Evolutionary conservation across 768 basidiomycete species (phyloP).

Genomic region (Pulveroboletus sp.): DNA sequence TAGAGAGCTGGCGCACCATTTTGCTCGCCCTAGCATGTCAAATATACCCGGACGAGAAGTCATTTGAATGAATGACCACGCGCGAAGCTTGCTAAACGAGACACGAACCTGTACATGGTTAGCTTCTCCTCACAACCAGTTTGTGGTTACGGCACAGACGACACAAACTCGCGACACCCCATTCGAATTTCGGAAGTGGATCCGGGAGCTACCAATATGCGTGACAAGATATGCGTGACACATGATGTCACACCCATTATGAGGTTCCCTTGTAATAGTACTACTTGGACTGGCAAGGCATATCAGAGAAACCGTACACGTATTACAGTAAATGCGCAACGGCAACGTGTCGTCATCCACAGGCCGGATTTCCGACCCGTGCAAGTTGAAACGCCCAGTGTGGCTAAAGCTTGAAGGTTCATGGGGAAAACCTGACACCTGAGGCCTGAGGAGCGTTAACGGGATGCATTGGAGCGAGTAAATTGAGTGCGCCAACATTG

Average conservation of each 20-base stretch:
- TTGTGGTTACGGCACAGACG: slow-evolving; percentile 49
- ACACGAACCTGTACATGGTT: slow-evolving; percentile 78
- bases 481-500: slow-evolving; percentile 5
- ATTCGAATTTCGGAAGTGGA: too few relatives aligned
- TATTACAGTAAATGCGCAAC: too few relatives aligned
- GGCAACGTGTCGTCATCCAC: too few relatives aligned
- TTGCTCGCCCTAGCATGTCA: slow-evolving; percentile 89
- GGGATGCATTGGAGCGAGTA: background rate
- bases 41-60: slow-evolving; percentile 77
- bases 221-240: background rate
- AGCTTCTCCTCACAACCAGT: slow-evolving; percentile 95
- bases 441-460: slow-evolving; percentile 5
- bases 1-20: slow-evolving; percentile 59
- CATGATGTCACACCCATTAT: slow-evolving; percentile 1
- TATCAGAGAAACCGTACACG: too few relatives aligned
- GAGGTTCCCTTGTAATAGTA: too few relatives aligned
- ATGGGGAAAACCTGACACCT: too few relatives aligned
- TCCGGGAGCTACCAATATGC: too few relatives aligned
- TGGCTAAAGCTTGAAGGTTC: too few relatives aligned
- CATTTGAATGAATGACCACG: slow-evolving; percentile 50
- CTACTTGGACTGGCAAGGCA: too few relatives aligned
- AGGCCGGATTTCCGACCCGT: too few relatives aligned
- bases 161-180: too few relatives aligned
- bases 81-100: slow-evolving; percentile 66
- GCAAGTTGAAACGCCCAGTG: background rate